phyloP scores from a whole-genome alignment of 169 alveolate species.

The Amoebophrya sp. region DNA sequence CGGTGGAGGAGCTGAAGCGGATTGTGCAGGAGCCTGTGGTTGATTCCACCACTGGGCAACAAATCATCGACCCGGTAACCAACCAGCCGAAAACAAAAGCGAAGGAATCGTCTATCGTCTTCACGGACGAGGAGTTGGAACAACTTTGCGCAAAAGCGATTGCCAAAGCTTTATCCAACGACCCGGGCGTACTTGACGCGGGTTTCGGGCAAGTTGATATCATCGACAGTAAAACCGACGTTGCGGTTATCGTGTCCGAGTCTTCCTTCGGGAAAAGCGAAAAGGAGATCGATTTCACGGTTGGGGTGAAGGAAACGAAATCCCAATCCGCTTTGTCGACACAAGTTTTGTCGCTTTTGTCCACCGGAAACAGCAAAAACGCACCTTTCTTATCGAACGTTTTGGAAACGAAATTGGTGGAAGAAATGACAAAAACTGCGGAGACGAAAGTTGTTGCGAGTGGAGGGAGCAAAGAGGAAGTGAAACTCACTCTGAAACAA shows the following conservation, averaged over 20 bases:
- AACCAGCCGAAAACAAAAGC: too few relatives aligned
- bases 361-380: neutral
- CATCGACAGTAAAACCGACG: neutral
- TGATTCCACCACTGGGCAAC: too few relatives aligned
- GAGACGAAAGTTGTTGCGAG: neutral
- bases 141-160: too few relatives aligned
- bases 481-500: too few relatives aligned
- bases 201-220: neutral
- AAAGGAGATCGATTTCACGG: neutral
- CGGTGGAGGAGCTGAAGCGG: too few relatives aligned
- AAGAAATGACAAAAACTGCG: neutral
- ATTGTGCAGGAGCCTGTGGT: too few relatives aligned
- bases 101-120: too few relatives aligned
- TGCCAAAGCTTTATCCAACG: neutral
- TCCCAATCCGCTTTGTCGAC: neutral
- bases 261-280: neutral
- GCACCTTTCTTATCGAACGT: neutral
- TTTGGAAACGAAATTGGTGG: neutral
- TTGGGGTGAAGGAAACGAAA: neutral
- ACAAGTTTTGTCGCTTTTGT: neutral
- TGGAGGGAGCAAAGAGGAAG: neutral
- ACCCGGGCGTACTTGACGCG: neutral
- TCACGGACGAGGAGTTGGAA: neutral
- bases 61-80: too few relatives aligned
- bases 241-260: neutral